These are phyloP conservation scores for Chaetomium globosum DNA, from an alignment of 2,329 filamentous ascomycete genomes.

Conservation along the genomic window DNA sequence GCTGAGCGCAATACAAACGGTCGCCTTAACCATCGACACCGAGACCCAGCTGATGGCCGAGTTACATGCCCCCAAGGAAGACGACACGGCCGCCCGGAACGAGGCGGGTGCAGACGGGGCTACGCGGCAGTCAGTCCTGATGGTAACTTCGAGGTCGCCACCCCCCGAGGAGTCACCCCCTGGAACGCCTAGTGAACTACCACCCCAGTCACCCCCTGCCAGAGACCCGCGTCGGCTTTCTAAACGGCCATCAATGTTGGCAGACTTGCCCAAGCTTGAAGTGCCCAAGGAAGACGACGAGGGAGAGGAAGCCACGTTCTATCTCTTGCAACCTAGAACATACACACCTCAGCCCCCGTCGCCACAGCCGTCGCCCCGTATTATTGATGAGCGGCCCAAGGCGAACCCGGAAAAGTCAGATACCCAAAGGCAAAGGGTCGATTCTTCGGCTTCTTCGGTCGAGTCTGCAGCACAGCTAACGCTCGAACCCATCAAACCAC, in stretches of 20 bases:
- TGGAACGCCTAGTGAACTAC: slow-evolving; percentile 15
- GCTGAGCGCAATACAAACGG: slow-evolving; percentile 35
- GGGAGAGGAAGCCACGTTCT: slow-evolving; percentile 48
- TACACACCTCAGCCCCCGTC: slow-evolving; percentile 58
- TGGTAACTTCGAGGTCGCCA: slow-evolving; percentile 23
- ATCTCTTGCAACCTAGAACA: slow-evolving; percentile 59
- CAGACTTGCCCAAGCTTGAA: slow-evolving; percentile 27
- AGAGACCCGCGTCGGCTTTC: slow-evolving; percentile 36
- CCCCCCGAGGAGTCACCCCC: slow-evolving; percentile 18
- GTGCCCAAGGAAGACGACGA: slow-evolving; percentile 21
- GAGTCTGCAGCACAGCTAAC: slow-evolving; percentile 25
- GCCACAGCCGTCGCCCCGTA: slow-evolving; percentile 52
- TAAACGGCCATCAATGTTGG: slow-evolving; percentile 27
- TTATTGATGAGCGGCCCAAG: slow-evolving; percentile 38
- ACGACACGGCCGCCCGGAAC: background rate
- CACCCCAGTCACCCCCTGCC: slow-evolving; percentile 29
- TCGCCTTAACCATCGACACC: slow-evolving; percentile 33
- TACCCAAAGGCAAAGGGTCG: background rate
- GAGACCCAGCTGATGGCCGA: background rate
- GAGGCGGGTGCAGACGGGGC: slow-evolving; percentile 2
- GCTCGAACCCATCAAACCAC: slow-evolving; percentile 24
- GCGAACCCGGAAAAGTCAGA: slow-evolving; percentile 3
- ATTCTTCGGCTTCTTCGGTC: slow-evolving; percentile 23
- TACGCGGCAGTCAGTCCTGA: slow-evolving; percentile 17
- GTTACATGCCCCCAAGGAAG: background rate